These are phyloP conservation scores for Hortiboletus rubellus DNA, from an alignment of 1,284 basidiomycete genomes.

Conservation along the genomic window DNA sequence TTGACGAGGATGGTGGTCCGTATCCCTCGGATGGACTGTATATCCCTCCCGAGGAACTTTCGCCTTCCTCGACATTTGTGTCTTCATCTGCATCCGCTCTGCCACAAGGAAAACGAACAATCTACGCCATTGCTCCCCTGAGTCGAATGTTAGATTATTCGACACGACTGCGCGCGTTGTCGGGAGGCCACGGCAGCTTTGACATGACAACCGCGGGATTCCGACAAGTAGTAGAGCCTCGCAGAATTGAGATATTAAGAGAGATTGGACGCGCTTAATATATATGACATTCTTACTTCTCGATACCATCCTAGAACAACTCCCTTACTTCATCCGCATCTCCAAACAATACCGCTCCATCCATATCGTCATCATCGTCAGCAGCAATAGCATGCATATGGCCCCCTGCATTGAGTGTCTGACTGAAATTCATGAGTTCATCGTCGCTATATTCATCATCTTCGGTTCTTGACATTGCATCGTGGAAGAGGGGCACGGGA, in stretches of 20 bases:
- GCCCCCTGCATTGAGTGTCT: slow-evolving; percentile 60
- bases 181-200: slow-evolving; percentile 79
- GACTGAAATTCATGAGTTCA: slow-evolving; percentile 72
- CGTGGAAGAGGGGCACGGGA: slow-evolving; percentile 48
- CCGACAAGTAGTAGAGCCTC: slow-evolving; percentile 55
- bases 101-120: slow-evolving; percentile 52
- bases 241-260: slow-evolving; percentile 66
- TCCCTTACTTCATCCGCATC: slow-evolving; percentile 75
- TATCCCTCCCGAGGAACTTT: slow-evolving; percentile 69
- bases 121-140: slow-evolving; percentile 73
- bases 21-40: slow-evolving; percentile 65
- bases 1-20: slow-evolving; percentile 48
- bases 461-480: slow-evolving; percentile 34
- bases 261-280: slow-evolving; percentile 70
- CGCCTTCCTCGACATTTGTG: slow-evolving; percentile 58
- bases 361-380: slow-evolving; percentile 76
- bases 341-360: slow-evolving; percentile 70
- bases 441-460: slow-evolving; percentile 41
- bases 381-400: slow-evolving; percentile 52
- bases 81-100: slow-evolving; percentile 32
- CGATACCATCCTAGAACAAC: slow-evolving; percentile 38
- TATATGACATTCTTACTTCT: slow-evolving; percentile 12
- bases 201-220: slow-evolving; percentile 81
- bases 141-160: slow-evolving; percentile 82
- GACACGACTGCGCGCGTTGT: slow-evolving; percentile 72